Evolutionary conservation across 2,329 filamentous ascomycete species (phyloP), one percentile per base, ranked within the genome.

Genomic region (Pseudogymnoascus sp.): DNA sequence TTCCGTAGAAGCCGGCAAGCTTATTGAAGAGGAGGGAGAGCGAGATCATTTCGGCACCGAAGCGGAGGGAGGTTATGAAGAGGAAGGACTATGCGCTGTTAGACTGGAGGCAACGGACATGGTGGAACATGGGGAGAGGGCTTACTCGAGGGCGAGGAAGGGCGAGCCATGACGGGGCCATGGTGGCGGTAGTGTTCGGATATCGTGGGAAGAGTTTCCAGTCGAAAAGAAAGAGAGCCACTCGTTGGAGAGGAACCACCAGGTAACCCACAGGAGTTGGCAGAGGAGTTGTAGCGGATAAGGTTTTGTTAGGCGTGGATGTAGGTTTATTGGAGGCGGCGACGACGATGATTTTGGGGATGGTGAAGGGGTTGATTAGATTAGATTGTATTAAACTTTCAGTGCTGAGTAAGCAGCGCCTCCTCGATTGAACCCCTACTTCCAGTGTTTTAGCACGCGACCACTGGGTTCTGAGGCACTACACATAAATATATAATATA

Each of bases 1-100:
- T 82, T 68, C 93, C 93, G 77, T 96, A 97, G 69, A 96, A 81
- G 65, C 92, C 93, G 61, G 91, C 93, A 69, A 93, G 85, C 77
- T 96, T 96, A 82, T 97, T 97, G 79, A 97, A 88, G 63, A 96
- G 82, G 68, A 96, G 85, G 10, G 90, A 87, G 67, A 95, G 82
- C 4, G 90, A 87, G 71, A 96, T 92, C 72, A 97, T 83, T 70
- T 95, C 91, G 57, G 90, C 88, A 69, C 91, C 93, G 36, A 90
- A 93, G 71, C 91, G 90, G 63, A 97, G 86, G 73, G 90, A 90
- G 80, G 96, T 89, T 72, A 92, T 80, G 74, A 90, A 91, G 69
- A 96, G 84, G 75, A 96, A 93, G 57, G 86, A 88, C 92, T 96
- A 41, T 57, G 28, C 51, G 28, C 28, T 36, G 51, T 57, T 57